These are phyloP conservation scores for Peronosclerospora sorghi DNA, from an alignment of 352 stramenopile species.

Conservation along the genomic window DNA sequence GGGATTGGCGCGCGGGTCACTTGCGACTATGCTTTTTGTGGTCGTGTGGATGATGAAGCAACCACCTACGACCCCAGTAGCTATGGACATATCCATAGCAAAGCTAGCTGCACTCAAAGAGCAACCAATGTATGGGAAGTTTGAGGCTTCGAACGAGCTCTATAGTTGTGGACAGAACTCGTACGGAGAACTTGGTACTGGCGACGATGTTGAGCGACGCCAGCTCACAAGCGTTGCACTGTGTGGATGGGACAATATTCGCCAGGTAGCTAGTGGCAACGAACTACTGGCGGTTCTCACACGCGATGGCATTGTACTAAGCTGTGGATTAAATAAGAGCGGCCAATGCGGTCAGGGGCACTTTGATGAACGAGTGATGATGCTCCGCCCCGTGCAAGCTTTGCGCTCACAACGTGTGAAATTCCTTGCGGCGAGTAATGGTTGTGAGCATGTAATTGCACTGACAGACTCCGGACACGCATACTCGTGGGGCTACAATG, in stretches of 20 bases:
- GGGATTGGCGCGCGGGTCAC: constrained; percentile 53
- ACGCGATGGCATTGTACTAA: constrained; percentile 69
- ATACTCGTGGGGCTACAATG: constrained; percentile 85
- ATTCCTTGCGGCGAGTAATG: constrained; percentile 79
- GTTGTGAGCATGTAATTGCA: constrained; percentile 82
- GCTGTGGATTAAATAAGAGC: constrained; percentile 81
- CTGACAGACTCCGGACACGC: constrained; percentile 67
- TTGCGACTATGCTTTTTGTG: constrained; percentile 59
- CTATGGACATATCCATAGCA: constrained; percentile 38
- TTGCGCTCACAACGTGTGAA: constrained; percentile 70
- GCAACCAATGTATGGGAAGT: constrained; percentile 80
- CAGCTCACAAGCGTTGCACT: constrained; percentile 66
- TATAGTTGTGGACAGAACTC: constrained; percentile 85
- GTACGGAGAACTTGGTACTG: constrained; percentile 79
- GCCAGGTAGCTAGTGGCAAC: constrained; percentile 75
- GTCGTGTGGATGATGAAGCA: constrained; percentile 67
- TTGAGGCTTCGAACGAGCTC: constrained; percentile 71
- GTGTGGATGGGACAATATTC: constrained; percentile 76
- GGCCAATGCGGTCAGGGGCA: constrained; percentile 81
- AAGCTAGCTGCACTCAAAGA: constrained; percentile 77
- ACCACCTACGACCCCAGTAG: constrained; percentile 24
- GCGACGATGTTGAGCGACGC: constrained; percentile 76
- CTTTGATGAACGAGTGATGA: constrained; percentile 82
- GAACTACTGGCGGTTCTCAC: constrained; percentile 76
- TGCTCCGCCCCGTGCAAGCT: constrained; percentile 64